Evolutionary conservation across 2,329 filamentous ascomycete species (phyloP).

Genomic region (Penicillium sp.): DNA sequence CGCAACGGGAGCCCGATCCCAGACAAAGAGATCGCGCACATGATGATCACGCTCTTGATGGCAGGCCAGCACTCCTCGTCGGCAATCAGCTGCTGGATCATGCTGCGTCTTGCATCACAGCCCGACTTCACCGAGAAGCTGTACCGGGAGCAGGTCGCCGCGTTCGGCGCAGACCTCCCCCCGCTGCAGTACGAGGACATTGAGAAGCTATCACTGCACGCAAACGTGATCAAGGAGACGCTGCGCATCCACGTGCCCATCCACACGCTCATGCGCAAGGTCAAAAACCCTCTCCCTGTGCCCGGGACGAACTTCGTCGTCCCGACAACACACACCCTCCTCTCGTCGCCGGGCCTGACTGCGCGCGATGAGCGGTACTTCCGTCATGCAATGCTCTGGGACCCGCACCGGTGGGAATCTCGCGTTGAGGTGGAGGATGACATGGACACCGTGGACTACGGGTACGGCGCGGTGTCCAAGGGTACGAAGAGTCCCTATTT

Average conservation of each 20-base stretch:
- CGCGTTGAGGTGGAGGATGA: slow-evolving; percentile 40
- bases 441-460: slow-evolving; percentile 60
- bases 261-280: slow-evolving; percentile 69
- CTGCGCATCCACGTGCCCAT: slow-evolving; percentile 69
- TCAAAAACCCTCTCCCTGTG: slow-evolving; percentile 64
- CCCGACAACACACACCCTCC: slow-evolving; percentile 71
- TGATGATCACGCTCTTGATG: slow-evolving; percentile 86
- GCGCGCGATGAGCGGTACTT: slow-evolving; percentile 59
- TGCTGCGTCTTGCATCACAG: slow-evolving; percentile 67
- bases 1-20: slow-evolving; percentile 68
- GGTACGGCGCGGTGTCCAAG: slow-evolving; percentile 60
- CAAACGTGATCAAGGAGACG: slow-evolving; percentile 68
- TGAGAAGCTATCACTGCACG: slow-evolving; percentile 58
- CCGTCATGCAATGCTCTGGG: slow-evolving; percentile 57
- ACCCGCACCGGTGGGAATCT: slow-evolving; percentile 62
- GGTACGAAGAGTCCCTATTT: slow-evolving; percentile 63
- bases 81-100: slow-evolving; percentile 72
- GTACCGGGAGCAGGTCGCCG: slow-evolving; percentile 61
- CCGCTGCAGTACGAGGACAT: slow-evolving; percentile 60
- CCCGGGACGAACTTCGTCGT: slow-evolving; percentile 62
- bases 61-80: slow-evolving; percentile 79
- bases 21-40: slow-evolving; percentile 74
- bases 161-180: slow-evolving; percentile 54
- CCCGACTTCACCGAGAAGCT: slow-evolving; percentile 69
- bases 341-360: slow-evolving; percentile 74